phyloP scores from a whole-genome alignment of 176 grass and related monocot species.

The Pontederia crassipes region DNA sequence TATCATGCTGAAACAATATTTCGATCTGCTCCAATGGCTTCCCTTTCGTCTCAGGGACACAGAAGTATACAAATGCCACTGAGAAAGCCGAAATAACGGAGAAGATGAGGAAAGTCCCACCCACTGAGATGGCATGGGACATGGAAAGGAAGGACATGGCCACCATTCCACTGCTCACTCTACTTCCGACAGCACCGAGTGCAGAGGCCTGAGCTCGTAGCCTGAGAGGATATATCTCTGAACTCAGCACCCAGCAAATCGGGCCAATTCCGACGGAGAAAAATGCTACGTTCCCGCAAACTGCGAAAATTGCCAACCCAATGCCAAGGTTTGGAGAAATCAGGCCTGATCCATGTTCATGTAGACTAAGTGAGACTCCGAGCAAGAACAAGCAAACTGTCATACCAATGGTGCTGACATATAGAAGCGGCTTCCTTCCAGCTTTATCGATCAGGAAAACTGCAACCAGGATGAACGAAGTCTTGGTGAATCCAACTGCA shows the following conservation, averaged over 20 bases:
- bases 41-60: conserved; percentile 60
- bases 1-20: conserved; percentile 25
- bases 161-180: conserved; percentile 54
- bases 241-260: conserved; percentile 57
- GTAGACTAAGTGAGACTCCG: conserved; percentile 28
- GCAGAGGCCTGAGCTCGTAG: conserved; percentile 66
- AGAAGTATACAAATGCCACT: conserved; percentile 46
- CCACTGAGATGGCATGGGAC: conserved; percentile 34
- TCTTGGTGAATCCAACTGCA: conserved; percentile 56
- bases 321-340: conserved; percentile 23
- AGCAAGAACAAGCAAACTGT: conserved; percentile 44
- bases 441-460: conserved; percentile 42
- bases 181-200: conserved; percentile 32
- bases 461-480: conserved; percentile 49
- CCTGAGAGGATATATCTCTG: conserved; percentile 60
- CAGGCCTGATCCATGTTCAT: conserved; percentile 12
- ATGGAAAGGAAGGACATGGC: conserved; percentile 75
- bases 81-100: conserved; percentile 42
- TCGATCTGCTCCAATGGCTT: conserved; percentile 77
- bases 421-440: conserved; percentile 59
- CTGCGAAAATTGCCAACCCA: conserved; percentile 36
- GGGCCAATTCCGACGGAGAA: conserved; percentile 78
- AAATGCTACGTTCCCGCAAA: conserved; percentile 65
- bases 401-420: conserved; percentile 60
- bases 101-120: conserved; percentile 49